These are phyloP conservation scores for Fusarium poae DNA, from an alignment of 2,329 filamentous ascomycete genomes.

Conservation along the genomic window DNA sequence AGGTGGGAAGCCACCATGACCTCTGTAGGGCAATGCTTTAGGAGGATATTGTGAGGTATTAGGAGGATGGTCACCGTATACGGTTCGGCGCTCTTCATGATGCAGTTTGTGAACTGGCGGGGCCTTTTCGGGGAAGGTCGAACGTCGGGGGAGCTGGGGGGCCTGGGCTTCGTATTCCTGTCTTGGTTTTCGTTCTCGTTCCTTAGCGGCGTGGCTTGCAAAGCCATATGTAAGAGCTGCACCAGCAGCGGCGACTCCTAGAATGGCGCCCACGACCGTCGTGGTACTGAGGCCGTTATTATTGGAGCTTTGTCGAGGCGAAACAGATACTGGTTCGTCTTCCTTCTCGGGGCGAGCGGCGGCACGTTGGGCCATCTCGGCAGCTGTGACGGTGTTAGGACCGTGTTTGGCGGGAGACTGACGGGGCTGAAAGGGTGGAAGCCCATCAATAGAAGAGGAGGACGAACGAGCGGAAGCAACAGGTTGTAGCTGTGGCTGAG, in stretches of 20 bases:
- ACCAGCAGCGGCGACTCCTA: slow-evolving; percentile 84
- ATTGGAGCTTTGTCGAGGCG: slow-evolving; percentile 54
- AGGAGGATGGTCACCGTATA: slow-evolving; percentile 40
- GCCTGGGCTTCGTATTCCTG: slow-evolving; percentile 59
- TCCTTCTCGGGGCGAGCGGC: slow-evolving; percentile 36
- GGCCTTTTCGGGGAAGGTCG: slow-evolving; percentile 62
- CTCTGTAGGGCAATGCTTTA: slow-evolving; percentile 42
- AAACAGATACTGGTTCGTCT: slow-evolving; percentile 41
- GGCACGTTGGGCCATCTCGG: slow-evolving; percentile 45
- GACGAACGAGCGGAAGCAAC: slow-evolving; percentile 39
- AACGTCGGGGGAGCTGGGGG: slow-evolving; percentile 58
- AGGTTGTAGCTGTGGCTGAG: slow-evolving; percentile 40
- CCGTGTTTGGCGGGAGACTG: slow-evolving; percentile 37
- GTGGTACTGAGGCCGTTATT: slow-evolving; percentile 66
- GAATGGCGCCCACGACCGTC: slow-evolving; percentile 78
- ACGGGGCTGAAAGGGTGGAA: slow-evolving; percentile 40
- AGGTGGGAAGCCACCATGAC: slow-evolving; percentile 38
- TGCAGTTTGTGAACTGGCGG: slow-evolving; percentile 47
- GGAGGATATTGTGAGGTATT: slow-evolving; percentile 37
- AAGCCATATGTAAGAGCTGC: slow-evolving; percentile 76
- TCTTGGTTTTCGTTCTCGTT: slow-evolving; percentile 60
- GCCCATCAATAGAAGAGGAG: slow-evolving; percentile 42
- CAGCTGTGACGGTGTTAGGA: slow-evolving; percentile 42
- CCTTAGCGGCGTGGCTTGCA: slow-evolving; percentile 61
- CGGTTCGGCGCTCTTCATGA: slow-evolving; percentile 37